Evolutionary conservation across 192 early-diverging fungal genomes (phyloP), one percentile per base, ranked within the genome.

Genomic region (Jimgerdemannia lactiflua): DNA sequence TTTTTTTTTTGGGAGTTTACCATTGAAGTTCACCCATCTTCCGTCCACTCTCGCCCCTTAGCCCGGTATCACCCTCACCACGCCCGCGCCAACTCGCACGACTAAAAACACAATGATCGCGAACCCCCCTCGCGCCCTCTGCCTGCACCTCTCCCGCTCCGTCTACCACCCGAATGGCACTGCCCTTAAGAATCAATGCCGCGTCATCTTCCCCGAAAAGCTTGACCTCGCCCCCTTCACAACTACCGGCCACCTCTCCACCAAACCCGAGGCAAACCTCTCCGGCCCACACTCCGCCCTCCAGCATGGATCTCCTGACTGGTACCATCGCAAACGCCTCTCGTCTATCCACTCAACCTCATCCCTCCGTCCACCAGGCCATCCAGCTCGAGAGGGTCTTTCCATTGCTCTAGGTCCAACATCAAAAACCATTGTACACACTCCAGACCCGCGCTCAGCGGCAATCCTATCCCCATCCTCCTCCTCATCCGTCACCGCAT

Each of bases 21-120:
- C 29, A 29, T 29, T 29, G 29, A 29, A 29, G 29, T 29, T 29
- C 29, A 29, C 29, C 29, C 29, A 29, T 43, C n/a, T 76, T 1
- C 70, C 29, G 29, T 29, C 29, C 29, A 29, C 29, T 29, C 29
- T 1, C 29, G 29, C 4, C 29, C 3, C 73, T 3, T 20, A 84
- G 79, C 72, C 76, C 69, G 72, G 78, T 18, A 72, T 84, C 11
- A 70, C 80, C 2, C 71, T 84, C 29, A 70, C 79, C 14, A 72
- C 70, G 2, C 80, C 83, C 44, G 71, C 73, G 54, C 64, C 63
- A 2, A 79, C 74, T 29, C 71, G 78, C 39, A 88, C 94, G 4
- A 91, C 88, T 3, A 95, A 95, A 73, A 93, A 95, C 71, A 91
- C 91, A 11, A 91, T 95, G 88, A 89, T 98, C 81, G 97, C 94